Base-by-base conservation (phyloP, 2,329 filamentous ascomycete genomes). In the Aspergillus brunneoviolaceus region DNA sequence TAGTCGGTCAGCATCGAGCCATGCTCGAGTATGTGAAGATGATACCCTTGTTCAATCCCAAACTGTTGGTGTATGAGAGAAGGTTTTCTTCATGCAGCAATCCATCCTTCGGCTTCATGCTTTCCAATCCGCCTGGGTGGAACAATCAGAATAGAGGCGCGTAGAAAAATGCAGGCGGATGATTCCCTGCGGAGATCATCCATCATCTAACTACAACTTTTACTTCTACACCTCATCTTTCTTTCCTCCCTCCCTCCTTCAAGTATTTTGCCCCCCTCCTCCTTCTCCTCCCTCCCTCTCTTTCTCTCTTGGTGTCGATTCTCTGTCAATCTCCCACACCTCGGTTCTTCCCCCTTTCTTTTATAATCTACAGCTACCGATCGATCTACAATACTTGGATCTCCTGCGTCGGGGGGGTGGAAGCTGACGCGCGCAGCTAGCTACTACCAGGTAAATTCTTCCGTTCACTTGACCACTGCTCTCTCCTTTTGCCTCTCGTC, bases 61-160 rank as follows among this genome's bases (percentile, higher is more conserved):
- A 66, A 64, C 62, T 53, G 31, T 63, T 60, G 23, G 61, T 62
- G 62, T 64, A 48, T 63, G 63, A 64, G 58, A 57, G 39, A 27
- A 49, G 57, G 54, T 49, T 51, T 58, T 49, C 51, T 61, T 49
- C 33, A 35, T 16, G 33, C 33, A 35, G 39, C 16, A 9, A 19
- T 45, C 14, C 16, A 16, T 45, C 16, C 16, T 45, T 19, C 19
- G 39, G 14, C 39, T 19, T 45, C 39, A 45, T 45, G 39, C 39
- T 57, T 60, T 59, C 42, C 50, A 6, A 53, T 29, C 35, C 16
- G 51, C 35, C 51, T 45, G 35, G 23, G 21, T 31, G 16, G 10
- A 42, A 45, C 39, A 3, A n/a, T 45, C 33, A 16, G 33, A 16
- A 25, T 49, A 23, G 27, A 45, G 39, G 39, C 39, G 39, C 16